Evolutionary conservation across 2,329 filamentous ascomycete species (phyloP).

Genomic region (Cladophialophora exuberans): DNA sequence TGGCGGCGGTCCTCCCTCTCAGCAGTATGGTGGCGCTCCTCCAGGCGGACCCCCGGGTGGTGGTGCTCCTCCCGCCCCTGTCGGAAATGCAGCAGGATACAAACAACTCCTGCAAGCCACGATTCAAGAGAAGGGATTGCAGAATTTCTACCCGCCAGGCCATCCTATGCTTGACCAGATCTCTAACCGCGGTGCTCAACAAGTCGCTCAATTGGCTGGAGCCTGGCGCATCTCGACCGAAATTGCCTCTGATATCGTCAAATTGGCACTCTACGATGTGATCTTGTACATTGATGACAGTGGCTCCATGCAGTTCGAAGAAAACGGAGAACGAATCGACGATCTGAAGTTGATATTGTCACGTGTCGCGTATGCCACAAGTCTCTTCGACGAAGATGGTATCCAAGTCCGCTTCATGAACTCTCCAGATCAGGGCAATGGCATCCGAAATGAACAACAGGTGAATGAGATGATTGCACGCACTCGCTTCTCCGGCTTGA

Average conservation of each 20-base stretch:
- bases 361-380: slow-evolving; percentile 65
- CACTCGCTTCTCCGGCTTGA: slow-evolving; percentile 67
- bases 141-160: slow-evolving; percentile 62
- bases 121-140: slow-evolving; percentile 64
- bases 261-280: slow-evolving; percentile 65
- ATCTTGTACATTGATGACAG: slow-evolving; percentile 69
- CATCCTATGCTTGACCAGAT: slow-evolving; percentile 56
- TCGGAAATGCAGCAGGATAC: slow-evolving; percentile 57
- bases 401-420: slow-evolving; percentile 74
- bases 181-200: slow-evolving; percentile 51
- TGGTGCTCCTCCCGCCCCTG: slow-evolving; percentile 39
- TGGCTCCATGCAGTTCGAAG: slow-evolving; percentile 71
- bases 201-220: slow-evolving; percentile 59
- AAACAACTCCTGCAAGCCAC: slow-evolving; percentile 59
- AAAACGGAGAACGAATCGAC: slow-evolving; percentile 67
- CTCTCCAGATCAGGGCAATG: slow-evolving; percentile 56
- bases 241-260: slow-evolving; percentile 65
- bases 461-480: slow-evolving; percentile 61
- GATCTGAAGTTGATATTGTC: slow-evolving; percentile 67
- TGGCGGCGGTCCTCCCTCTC: slow-evolving; percentile 33
- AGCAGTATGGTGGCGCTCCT: slow-evolving; percentile 30
- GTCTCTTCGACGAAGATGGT: slow-evolving; percentile 70
- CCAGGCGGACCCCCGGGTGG: slow-evolving; percentile 34
- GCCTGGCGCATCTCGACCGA: slow-evolving; percentile 62
- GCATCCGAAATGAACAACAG: slow-evolving; percentile 61